Evolutionary conservation across 345 rosid genomes (phyloP), one percentile per base, ranked within the genome.

Genomic region (Geranium rotundifolium): DNA sequence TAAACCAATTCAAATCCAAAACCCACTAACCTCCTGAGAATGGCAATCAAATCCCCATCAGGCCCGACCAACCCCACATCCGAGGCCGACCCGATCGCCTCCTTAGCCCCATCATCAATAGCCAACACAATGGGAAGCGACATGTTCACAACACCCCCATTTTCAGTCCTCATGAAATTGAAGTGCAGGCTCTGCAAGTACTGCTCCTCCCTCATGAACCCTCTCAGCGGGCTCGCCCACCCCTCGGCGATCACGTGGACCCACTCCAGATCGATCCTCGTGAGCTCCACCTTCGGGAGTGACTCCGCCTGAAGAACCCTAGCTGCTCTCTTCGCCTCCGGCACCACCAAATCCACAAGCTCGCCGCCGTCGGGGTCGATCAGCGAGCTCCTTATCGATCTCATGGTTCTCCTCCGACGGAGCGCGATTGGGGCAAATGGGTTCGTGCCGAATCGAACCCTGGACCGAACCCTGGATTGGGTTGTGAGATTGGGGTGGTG

Each of bases 121-220:
- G 96, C 97, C 82, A 93, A 84, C 67, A 93, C 92, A 76, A 93
- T 86, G 7, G 99, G 97, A 64, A 93, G 85, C 14, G 99, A 90
- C 99, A 93, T 93, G 65, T 93, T 93, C 1, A 86, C 96, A 37
- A 65, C 8, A 63, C 75, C 39, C 59, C 92, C 92, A 68, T 88
- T 82, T 52, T 71, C 76, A 75, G 85, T 58, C 66, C 80, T 79
- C 60, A 88, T 39, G 50, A 78, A 88, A 78, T 84, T 90, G 59
- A 93, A 90, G 80, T 93, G 97, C 85, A 90, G 63, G 70, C 89
- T 80, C 79, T 93, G 99, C 67, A 93, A 63, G 64, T 90, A 90
- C 87, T 93, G 89, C 52, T 79, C 73, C 76, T 90, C 97, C 67
- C 96, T 85, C 99, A 90, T 93, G 71, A 93, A 93, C 59, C 97